Conservation (phyloP, 257 asterid species). For the Galeopsis tetrahit region DNA sequence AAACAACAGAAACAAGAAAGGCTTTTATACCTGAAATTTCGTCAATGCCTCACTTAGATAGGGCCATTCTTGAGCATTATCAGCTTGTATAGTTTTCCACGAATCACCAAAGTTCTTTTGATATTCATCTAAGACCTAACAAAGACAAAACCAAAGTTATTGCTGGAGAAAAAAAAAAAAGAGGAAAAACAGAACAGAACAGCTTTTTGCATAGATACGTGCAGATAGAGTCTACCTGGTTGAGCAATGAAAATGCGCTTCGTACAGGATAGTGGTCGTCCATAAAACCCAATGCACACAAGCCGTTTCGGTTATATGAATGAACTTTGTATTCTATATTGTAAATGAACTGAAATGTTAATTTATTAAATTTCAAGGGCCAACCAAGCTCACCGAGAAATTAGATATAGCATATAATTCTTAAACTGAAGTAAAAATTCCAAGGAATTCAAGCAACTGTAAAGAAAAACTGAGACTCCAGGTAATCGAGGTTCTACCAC, state of each 20-base stretch:
- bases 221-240: conserved; percentile 56
- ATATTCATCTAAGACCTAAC: conserved; percentile 84
- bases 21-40: conserved; percentile 53
- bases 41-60: conserved; percentile 71
- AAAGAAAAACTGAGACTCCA: background rate
- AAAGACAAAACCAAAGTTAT: conserved; percentile 2
- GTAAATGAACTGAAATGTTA: conserved; percentile 1
- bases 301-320: conserved; percentile 77
- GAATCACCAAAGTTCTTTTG: conserved; percentile 81
- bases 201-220: background rate
- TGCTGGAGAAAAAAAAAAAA: background rate
- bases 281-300: conserved; percentile 87
- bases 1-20: background rate
- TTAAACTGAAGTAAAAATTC: background rate
- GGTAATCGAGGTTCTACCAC: conserved; percentile 9
- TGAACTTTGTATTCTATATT: conserved; percentile 84
- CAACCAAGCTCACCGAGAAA: background rate
- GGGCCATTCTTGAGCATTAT: conserved; percentile 78
- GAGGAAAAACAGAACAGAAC: background rate
- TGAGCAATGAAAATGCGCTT: conserved; percentile 89
- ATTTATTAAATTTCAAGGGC: background rate
- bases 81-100: conserved; percentile 73
- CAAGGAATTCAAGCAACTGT: background rate
- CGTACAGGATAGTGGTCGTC: conserved; percentile 92
- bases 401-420: background rate